Conservation (phyloP, 2,329 filamentous ascomycete species). For the Phyllosticta citribraziliensis region DNA sequence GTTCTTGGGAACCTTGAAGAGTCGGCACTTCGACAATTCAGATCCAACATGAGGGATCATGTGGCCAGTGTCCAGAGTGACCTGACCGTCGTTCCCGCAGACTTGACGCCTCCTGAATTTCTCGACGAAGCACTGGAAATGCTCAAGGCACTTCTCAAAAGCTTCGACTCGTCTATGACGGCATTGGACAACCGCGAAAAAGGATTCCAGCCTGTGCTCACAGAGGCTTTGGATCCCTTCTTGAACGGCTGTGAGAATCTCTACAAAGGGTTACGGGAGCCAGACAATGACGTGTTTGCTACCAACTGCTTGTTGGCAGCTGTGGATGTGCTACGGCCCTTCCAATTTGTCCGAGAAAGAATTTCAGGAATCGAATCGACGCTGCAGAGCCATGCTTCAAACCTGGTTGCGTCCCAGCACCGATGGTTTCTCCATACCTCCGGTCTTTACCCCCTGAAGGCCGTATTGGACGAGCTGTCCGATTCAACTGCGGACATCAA, state of each 20-base stretch:
- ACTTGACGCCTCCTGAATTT: conserved; percentile 71
- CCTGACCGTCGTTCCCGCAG: conserved; percentile 57
- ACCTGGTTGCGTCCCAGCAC: conserved; percentile 59
- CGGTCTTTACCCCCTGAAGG: conserved; percentile 57
- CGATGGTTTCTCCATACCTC: conserved; percentile 65
- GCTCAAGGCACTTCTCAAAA: conserved; percentile 69
- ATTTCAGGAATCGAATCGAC: conserved; percentile 46
- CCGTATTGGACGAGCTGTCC: conserved; percentile 40
- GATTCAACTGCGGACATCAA: conserved; percentile 42
- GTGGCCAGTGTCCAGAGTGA: conserved; percentile 65
- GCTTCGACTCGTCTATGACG: conserved; percentile 72
- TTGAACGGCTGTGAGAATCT: conserved; percentile 64
- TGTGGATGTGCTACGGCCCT: conserved; percentile 45
- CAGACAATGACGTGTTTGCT: conserved; percentile 57
- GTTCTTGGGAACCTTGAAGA: conserved; percentile 59
- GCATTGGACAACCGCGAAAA: conserved; percentile 45
- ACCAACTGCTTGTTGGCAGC: conserved; percentile 62
- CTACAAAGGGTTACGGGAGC: conserved; percentile 48
- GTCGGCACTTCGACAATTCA: conserved; percentile 74
- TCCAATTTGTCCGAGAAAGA: conserved; percentile 53
- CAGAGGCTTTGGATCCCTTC: conserved; percentile 78
- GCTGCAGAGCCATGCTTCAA: conserved; percentile 46
- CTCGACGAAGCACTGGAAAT: conserved; percentile 70
- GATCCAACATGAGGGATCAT: conserved; percentile 69
- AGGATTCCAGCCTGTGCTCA: conserved; percentile 65